These are phyloP conservation scores for Pelargonium cotyledonis DNA, from an alignment of 441 rosid genomes.

Conservation along the genomic window DNA sequence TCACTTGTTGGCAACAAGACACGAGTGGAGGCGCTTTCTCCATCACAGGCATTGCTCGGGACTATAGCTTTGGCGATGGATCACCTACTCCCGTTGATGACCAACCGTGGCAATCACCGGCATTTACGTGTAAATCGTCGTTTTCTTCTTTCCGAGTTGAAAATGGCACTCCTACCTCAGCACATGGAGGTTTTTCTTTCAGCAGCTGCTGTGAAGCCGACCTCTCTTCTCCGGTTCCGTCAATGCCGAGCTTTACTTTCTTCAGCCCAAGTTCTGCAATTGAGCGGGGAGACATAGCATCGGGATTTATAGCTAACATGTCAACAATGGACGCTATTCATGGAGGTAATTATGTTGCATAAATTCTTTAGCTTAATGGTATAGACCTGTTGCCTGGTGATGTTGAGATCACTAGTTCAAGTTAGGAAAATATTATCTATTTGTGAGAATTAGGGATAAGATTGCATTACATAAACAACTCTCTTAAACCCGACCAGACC, in stretches of 20 bases:
- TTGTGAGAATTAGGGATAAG: too few species aligned
- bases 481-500: too few species aligned
- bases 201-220: constrained; percentile 35
- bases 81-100: constrained; percentile 22
- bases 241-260: constrained; percentile 71
- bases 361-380: constrained; percentile 5
- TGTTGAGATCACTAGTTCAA: too few species aligned
- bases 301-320: constrained; percentile 12
- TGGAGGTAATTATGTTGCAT: constrained; percentile 32
- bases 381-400: too few species aligned
- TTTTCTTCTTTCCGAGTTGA: constrained; percentile 47
- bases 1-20: constrained; percentile 32
- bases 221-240: constrained; percentile 38
- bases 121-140: constrained; percentile 40
- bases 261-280: constrained; percentile 34
- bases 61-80: constrained; percentile 50
- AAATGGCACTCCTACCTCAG: constrained; percentile 22
- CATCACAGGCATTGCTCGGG: constrained; percentile 32
- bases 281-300: constrained; percentile 19
- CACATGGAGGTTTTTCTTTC: constrained; percentile 52
- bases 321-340: constrained; percentile 24
- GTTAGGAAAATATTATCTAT: too few species aligned
- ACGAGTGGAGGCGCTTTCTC: constrained; percentile 41
- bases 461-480: too few species aligned
- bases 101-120: constrained; percentile 29